Conservation (phyloP, 345 rosid species). For the Moringa oleifera region DNA sequence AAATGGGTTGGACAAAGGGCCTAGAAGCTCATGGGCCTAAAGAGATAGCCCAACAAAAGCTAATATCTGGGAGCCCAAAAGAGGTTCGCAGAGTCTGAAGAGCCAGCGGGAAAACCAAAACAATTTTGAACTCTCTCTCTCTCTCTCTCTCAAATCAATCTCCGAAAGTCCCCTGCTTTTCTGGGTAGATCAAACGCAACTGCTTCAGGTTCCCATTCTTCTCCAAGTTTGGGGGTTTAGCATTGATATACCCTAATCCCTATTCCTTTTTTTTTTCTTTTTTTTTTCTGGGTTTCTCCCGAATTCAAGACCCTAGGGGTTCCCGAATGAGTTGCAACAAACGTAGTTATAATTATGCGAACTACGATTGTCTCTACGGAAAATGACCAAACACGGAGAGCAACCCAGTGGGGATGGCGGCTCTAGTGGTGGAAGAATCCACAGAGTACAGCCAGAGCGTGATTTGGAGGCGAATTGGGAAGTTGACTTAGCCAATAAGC, state of each 20-base stretch:
- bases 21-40: too few relatives aligned
- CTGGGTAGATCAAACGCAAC: not conserved
- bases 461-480: constrained; percentile 94
- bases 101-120: too few relatives aligned
- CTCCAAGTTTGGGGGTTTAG: constrained; percentile 16
- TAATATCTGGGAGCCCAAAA: too few relatives aligned
- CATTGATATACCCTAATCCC: constrained; percentile 1
- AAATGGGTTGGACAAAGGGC: too few relatives aligned
- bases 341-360: not conserved
- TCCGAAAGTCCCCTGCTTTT: constrained; percentile 1
- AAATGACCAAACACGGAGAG: constrained; percentile 29
- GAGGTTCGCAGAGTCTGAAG: too few relatives aligned
- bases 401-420: constrained; percentile 20
- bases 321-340: constrained; percentile 15
- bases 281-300: not conserved
- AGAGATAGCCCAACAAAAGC: too few relatives aligned
- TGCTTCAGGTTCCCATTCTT: constrained; percentile 2
- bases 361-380: not conserved
- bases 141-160: not conserved
- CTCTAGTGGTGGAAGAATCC: constrained; percentile 34
- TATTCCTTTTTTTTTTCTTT: too few relatives aligned
- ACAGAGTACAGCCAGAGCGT: constrained; percentile 72
- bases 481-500: constrained; percentile 75
- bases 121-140: too few relatives aligned
- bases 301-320: constrained; percentile 11